Evolutionary conservation across 345 rosid species (phyloP), one percentile per base, ranked within the genome.

Genomic region (Hirschfeldia incana): DNA sequence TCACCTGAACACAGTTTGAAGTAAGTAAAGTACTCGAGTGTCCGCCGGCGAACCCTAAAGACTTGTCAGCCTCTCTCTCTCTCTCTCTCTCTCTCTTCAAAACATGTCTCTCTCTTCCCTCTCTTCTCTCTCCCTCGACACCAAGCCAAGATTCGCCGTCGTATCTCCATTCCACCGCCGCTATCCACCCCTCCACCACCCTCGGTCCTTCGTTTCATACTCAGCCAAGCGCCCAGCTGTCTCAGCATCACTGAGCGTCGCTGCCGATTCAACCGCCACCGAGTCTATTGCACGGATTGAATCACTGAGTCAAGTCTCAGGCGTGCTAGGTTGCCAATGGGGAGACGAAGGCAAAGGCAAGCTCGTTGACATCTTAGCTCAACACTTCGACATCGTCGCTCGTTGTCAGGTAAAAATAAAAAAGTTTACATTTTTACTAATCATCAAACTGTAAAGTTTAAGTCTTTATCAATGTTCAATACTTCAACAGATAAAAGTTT

Each of bases 281-380:
- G 87, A 86, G 69, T 74, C 86, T 1, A 67, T 78, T 1, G 68
- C 46, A 72, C 88, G 95, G 39, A 88, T 93, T 80, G 88, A 68
- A 1, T 90, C 94, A 2, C 87, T 95, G 72, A 88, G 96, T 76
- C 98, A 21, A 21, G 21, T 21, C 21, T 21, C 21, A 21, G 21
- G 21, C 21, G 21, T 21, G 21, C 1, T 21, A 21, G 21, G 21
- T 21, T 21, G 21, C 21, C 21, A 21, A 1, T 21, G 21, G 21
- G 21, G 21, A 21, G 21, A 21, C 21, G 21, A 21, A 21, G 21
- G 21, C 21, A 21, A 21, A 21, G 21, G 21, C 21, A 21, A 21
- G 21, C 21, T 21, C 21, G 21, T 21, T 1, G 21, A 21, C 1
- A 21, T 21, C 21, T 21, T 21, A 21, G 21, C 21, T 0, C 21